These are phyloP conservation scores for Cercospora sp. DNA, from an alignment of 2,329 filamentous ascomycete species.

Conservation along the genomic window DNA sequence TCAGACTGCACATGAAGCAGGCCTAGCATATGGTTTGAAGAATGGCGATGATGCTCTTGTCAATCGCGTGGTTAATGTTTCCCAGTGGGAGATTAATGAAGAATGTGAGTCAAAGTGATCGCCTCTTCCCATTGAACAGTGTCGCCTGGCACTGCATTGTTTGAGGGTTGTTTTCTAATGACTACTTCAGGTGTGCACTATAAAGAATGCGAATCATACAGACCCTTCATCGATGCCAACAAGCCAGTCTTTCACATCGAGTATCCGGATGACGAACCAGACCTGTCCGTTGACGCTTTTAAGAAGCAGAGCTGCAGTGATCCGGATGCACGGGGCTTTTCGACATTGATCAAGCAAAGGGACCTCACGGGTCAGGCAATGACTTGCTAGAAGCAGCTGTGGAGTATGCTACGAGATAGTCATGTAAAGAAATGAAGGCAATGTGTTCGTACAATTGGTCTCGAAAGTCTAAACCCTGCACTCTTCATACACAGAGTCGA, in stretches of 20 bases:
- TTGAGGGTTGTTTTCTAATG: background rate
- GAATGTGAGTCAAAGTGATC: background rate
- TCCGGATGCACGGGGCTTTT: slow-evolving; percentile 54
- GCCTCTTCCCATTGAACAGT: background rate
- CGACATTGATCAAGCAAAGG: slow-evolving; percentile 66
- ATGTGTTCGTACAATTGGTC: background rate
- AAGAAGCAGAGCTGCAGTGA: slow-evolving; percentile 40
- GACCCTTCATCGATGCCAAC: slow-evolving; percentile 57
- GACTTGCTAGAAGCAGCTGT: background rate
- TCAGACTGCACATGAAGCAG: slow-evolving; percentile 52
- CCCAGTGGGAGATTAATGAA: slow-evolving; percentile 37
- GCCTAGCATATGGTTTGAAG: slow-evolving; percentile 66
- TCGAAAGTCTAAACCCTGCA: background rate
- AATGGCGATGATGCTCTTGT: slow-evolving; percentile 65
- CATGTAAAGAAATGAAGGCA: background rate
- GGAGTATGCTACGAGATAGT: background rate
- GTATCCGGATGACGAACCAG: slow-evolving; percentile 53
- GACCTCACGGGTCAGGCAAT: slow-evolving; percentile 58
- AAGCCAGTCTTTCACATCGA: slow-evolving; percentile 75
- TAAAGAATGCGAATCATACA: slow-evolving; percentile 60
- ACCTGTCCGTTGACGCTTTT: slow-evolving; percentile 7
- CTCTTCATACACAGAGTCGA: background rate
- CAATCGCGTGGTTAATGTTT: slow-evolving; percentile 58
- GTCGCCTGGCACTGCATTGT: background rate
- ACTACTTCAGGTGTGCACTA: slow-evolving; percentile 36